These are phyloP conservation scores for Aspergillus carlsbadensis DNA, from an alignment of 495 filamentous ascomycete genomes.

Conservation along the genomic window DNA sequence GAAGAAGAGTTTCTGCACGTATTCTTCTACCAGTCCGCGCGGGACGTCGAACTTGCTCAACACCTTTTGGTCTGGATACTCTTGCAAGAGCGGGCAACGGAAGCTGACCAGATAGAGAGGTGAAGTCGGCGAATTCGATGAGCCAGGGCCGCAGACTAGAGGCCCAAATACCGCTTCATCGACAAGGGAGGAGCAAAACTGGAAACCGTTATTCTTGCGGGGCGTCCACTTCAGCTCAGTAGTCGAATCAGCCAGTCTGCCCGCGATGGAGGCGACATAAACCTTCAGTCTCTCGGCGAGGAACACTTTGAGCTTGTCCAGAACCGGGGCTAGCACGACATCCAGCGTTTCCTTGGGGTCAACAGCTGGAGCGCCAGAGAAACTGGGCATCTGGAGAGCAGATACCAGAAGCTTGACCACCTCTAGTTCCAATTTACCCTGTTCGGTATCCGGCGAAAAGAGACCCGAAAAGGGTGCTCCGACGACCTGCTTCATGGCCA, in stretches of 20 bases:
- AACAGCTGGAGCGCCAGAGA: background rate
- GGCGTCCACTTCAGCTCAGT: background rate
- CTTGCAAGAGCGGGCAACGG: conserved; percentile 22
- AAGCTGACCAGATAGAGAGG: conserved; percentile 42
- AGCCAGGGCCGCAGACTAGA: conserved; percentile 16
- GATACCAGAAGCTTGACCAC: conserved; percentile 27
- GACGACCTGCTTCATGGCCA: conserved; percentile 43
- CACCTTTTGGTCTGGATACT: conserved; percentile 10
- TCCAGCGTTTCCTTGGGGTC: background rate
- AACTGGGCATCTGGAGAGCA: conserved; percentile 5
- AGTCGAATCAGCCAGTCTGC: conserved; percentile 23
- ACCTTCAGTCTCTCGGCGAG: conserved; percentile 16
- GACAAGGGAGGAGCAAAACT: conserved; percentile 13
- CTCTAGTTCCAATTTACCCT: background rate
- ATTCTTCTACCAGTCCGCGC: conserved; percentile 40
- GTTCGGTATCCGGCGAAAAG: conserved; percentile 13
- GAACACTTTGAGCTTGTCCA: conserved; percentile 16
- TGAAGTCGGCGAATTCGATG: background rate
- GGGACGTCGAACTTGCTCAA: conserved; percentile 39
- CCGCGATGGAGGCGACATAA: conserved; percentile 27
- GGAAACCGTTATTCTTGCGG: background rate
- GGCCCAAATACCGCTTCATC: conserved; percentile 22
- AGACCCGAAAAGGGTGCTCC: conserved; percentile 35
- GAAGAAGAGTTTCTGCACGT: conserved; percentile 34
- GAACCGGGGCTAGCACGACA: background rate